These are phyloP conservation scores for Fusarium hainanense DNA, from an alignment of 2,329 filamentous ascomycete genomes.

Conservation along the genomic window DNA sequence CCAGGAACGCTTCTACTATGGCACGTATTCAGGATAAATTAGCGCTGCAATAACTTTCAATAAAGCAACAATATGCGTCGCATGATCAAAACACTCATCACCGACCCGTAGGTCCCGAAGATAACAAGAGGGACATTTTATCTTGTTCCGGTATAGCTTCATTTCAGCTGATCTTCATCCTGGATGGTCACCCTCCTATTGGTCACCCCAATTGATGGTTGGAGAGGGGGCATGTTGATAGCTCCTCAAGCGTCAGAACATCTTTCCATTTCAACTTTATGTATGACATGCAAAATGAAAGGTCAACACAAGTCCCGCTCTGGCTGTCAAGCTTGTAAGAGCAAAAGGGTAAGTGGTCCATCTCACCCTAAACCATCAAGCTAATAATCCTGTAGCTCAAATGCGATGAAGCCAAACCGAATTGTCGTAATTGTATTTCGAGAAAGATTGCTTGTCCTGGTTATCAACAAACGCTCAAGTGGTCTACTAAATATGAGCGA, in stretches of 20 bases:
- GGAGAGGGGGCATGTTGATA: slow-evolving; percentile 6
- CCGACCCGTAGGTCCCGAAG: slow-evolving; percentile 16
- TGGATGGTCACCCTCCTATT: slow-evolving; percentile 12
- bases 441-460: slow-evolving; percentile 20
- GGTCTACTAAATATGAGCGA: slow-evolving; percentile 33
- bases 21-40: not conserved
- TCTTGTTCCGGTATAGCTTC: slow-evolving; percentile 28
- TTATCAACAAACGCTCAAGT: slow-evolving; percentile 34
- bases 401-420: slow-evolving; percentile 27
- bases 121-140: slow-evolving; percentile 31
- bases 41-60: not conserved
- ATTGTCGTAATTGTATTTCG: slow-evolving; percentile 17
- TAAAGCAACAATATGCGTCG: not conserved
- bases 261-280: not conserved
- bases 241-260: slow-evolving; percentile 10
- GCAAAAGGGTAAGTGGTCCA: slow-evolving; percentile 10
- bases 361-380: not conserved
- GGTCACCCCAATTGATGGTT: slow-evolving; percentile 15
- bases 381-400: slow-evolving; percentile 14
- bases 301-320: slow-evolving; percentile 30
- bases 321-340: slow-evolving; percentile 26
- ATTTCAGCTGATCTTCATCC: slow-evolving; percentile 10
- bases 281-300: slow-evolving; percentile 10
- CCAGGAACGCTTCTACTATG: not conserved
- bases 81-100: slow-evolving; percentile 10